Evolutionary conservation across 106 monocot species (phyloP), one percentile per base, ranked within the genome.

Genomic region (Apostasia ramifera): DNA sequence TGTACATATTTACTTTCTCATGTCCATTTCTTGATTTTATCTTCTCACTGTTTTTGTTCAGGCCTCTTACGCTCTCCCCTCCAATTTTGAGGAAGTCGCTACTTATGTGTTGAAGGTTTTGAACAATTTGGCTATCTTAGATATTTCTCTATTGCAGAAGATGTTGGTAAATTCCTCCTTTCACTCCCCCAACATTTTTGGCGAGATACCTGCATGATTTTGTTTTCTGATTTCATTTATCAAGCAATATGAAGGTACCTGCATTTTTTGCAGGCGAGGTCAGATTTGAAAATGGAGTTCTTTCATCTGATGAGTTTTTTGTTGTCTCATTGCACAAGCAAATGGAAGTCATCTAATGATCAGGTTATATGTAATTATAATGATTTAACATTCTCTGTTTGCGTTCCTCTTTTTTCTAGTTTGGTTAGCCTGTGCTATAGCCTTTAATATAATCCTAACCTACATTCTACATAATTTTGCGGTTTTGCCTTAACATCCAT

Each of bases 281-380:
- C 95, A 68, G 95, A 95, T 81, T 78, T 95, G 54, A 89, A 89
- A 85, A 92, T 95, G 86, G 95, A 95, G 63, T 84, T 95, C 70
- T 95, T 95, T 61, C 95, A 95, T 73, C 59, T 95, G 73, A 95
- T 92, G 82, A 92, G 95, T 79, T 95, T 95, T 82, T 86, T 95
- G 69, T 79, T 95, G 26, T 86, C 92, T 40, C 89, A 95, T 81
- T 92, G 95, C 64, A 82, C 84, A 61, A 86, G 70, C 76, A 95
- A 86, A 71, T 95, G 95, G 95, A 89, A 84, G 84, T 67, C 78
- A 69, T 75, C 89, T 61, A 78, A 79, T 67, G 95, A 95, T 85
- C 88, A 92, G 95, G 95, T 95, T 72, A 65, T 53, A 6, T 61
- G n/a, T 46, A 44, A 46, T 53, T 26, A 26, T 26, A 26, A 26